Evolutionary conservation across 371 early-diverging fungal species (phyloP), one percentile per base, ranked within the genome.

Genomic region (Mortierella sp.): DNA sequence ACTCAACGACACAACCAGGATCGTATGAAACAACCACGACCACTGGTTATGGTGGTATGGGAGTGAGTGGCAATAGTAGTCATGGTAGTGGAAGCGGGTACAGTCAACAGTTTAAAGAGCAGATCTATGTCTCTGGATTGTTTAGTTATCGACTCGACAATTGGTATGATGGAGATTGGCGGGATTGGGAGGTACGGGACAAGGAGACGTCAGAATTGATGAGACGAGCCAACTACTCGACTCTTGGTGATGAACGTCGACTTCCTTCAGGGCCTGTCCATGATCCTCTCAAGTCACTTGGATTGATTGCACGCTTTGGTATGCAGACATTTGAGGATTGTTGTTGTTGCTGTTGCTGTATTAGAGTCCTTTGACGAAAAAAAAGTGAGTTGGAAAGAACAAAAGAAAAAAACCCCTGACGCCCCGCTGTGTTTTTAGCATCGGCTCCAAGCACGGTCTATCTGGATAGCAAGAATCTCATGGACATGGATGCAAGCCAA

Each of bases 241-340:
- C 37, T 9, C 37, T 37, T 37, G 37, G 37, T 9, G 37, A 37
- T 37, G 37, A 37, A 37, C 37, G 37, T 9, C 37, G 56, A 7
- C 62, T 90, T 47, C 84, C 88, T 7, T 89, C 92, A 62, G 94
- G 94, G 1, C 89, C 94, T 1, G 83, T 82, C 23, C 91, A 92
- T 57, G 92, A 94, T 64, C 94, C 94, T 7, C 75, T 94, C 11
- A 86, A 87, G 9, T 68, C 86, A 0, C 44, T 94, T 0, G 83
- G 83, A 0, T 80, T 94, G 12, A 84, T 80, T 23, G 91, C 93
- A 0, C 60, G 89, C 21, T 93, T 93, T 71, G 69, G 74, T 74
- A 65, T 25, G 72, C 43, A 26, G n/a, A n/a, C n/a, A n/a, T n/a
- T n/a, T n/a, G n/a, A n/a, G n/a, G n/a, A n/a, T n/a, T n/a, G n/a